Conservation (phyloP, 768 basidiomycete species). For the Phlebiopsis gigantea region DNA sequence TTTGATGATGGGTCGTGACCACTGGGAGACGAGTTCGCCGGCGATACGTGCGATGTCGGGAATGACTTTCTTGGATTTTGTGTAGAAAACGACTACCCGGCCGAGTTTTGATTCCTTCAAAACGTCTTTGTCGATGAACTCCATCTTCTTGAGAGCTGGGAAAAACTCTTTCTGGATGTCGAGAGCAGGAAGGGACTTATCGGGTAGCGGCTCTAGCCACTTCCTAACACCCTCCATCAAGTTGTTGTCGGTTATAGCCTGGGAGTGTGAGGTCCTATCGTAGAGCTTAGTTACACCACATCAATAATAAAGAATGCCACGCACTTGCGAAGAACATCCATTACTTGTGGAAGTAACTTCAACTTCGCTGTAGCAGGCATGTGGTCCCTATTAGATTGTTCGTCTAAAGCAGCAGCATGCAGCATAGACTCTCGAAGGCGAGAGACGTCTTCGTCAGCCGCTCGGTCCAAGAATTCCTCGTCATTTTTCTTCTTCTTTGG, state of each 20-base stretch:
- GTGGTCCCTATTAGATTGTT: constrained; percentile 72
- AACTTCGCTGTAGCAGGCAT: constrained; percentile 83
- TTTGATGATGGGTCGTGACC: constrained; percentile 92
- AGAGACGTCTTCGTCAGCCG: constrained; percentile 88
- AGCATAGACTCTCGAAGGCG: constrained; percentile 88
- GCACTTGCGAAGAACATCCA: constrained; percentile 91
- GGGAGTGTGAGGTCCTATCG: constrained; percentile 71
- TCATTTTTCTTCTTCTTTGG: constrained; percentile 72
- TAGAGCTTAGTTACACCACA: neutral
- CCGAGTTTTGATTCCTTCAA: constrained; percentile 92
- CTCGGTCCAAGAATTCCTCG: constrained; percentile 78
- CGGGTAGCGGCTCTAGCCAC: constrained; percentile 94
- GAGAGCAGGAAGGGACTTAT: constrained; percentile 87
- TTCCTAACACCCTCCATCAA: constrained; percentile 82
- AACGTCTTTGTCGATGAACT: constrained; percentile 83
- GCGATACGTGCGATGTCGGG: constrained; percentile 78
- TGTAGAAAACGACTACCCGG: constrained; percentile 90
- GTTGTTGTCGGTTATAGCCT: constrained; percentile 94
- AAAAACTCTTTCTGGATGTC: constrained; percentile 96
- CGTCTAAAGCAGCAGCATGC: constrained; percentile 78
- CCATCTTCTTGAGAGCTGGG: constrained; percentile 78
- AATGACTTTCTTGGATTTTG: constrained; percentile 87
- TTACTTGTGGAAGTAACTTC: constrained; percentile 78
- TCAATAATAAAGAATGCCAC: constrained; percentile 20
- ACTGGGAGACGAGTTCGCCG: constrained; percentile 73